These are phyloP conservation scores for Debaryomyces subglobosus DNA, from an alignment of 1,139 yeast species.

Conservation along the genomic window DNA sequence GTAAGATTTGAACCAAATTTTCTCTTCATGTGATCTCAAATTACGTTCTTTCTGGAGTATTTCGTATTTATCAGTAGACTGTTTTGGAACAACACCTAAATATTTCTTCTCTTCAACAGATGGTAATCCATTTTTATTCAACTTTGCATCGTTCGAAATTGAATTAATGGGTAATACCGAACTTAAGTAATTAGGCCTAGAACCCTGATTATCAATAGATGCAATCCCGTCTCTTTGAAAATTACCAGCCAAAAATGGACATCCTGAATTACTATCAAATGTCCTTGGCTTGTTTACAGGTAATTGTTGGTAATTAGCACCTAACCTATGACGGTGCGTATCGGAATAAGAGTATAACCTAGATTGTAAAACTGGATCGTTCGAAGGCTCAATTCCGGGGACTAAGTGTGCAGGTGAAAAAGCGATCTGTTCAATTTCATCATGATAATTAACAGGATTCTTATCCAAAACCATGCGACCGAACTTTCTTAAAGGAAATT, in stretches of 20 bases:
- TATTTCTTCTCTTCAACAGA: constrained; percentile 22
- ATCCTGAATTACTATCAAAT: constrained; percentile 25
- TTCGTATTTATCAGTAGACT: constrained; percentile 25
- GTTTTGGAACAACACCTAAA: constrained; percentile 32
- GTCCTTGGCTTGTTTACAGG: constrained; percentile 30
- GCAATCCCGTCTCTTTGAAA: constrained; percentile 45
- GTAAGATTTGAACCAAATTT: constrained; percentile 39
- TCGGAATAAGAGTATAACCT: constrained; percentile 62
- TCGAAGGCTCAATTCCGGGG: constrained; percentile 61
- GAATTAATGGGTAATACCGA: constrained; percentile 24
- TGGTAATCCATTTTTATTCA: constrained; percentile 21
- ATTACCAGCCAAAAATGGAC: constrained; percentile 40
- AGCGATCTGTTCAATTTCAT: constrained; percentile 64
- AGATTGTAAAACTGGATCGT: constrained; percentile 62
- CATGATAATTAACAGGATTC: constrained; percentile 59
- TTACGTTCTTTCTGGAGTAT: constrained; percentile 28
- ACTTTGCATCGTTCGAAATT: constrained; percentile 18
- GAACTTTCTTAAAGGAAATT: constrained; percentile 60
- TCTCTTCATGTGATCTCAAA: constrained; percentile 36
- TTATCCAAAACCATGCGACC: constrained; percentile 58
- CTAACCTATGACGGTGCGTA: constrained; percentile 61
- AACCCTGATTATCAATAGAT: constrained; percentile 22
- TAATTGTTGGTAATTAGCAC: constrained; percentile 31
- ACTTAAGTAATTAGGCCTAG: constrained; percentile 38
- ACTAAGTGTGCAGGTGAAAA: constrained; percentile 62